phyloP scores from a whole-genome alignment of 192 early-diverging fungal genomes.

The Diversispora eburnea region DNA sequence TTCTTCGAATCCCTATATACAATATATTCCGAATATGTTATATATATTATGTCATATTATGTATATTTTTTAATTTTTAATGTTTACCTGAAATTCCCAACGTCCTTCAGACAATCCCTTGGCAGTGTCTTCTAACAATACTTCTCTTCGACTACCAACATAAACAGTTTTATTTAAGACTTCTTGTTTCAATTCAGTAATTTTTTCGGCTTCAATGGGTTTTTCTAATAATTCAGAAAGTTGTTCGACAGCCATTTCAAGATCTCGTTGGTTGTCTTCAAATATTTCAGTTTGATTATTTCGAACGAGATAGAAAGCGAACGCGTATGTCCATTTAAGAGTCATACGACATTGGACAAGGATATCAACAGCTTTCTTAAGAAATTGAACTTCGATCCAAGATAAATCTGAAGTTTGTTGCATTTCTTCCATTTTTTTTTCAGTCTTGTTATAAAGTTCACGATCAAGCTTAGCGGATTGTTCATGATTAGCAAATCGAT shows the following conservation, averaged over 20 bases:
- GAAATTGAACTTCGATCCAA: slow-evolving; percentile 99
- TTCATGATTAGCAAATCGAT: slow-evolving; percentile 96
- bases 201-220: slow-evolving; percentile 69
- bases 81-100: slow-evolving; percentile 69
- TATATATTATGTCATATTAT: background rate
- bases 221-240: slow-evolving; percentile 90
- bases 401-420: slow-evolving; percentile 83
- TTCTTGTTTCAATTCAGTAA: slow-evolving; percentile 76
- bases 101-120: slow-evolving; percentile 77
- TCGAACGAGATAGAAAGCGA: slow-evolving; percentile 89
- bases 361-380: slow-evolving; percentile 86
- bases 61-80: slow-evolving; percentile 31
- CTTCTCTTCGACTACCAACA: slow-evolving; percentile 81
- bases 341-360: slow-evolving; percentile 86
- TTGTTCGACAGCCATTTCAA: slow-evolving; percentile 97
- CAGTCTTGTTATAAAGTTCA: slow-evolving; percentile 79
- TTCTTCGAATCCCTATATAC: background rate
- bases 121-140: slow-evolving; percentile 88
- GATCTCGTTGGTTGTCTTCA: slow-evolving; percentile 96
- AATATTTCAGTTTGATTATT: slow-evolving; percentile 89
- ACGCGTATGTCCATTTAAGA: slow-evolving; percentile 96
- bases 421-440: slow-evolving; percentile 95
- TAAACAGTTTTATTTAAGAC: slow-evolving; percentile 95
- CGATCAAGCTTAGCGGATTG: slow-evolving; percentile 85
- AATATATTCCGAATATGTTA: background rate